Evolutionary conservation across 2,329 filamentous ascomycete genomes (phyloP).

Genomic region (Simplicillium aogashimaense): DNA sequence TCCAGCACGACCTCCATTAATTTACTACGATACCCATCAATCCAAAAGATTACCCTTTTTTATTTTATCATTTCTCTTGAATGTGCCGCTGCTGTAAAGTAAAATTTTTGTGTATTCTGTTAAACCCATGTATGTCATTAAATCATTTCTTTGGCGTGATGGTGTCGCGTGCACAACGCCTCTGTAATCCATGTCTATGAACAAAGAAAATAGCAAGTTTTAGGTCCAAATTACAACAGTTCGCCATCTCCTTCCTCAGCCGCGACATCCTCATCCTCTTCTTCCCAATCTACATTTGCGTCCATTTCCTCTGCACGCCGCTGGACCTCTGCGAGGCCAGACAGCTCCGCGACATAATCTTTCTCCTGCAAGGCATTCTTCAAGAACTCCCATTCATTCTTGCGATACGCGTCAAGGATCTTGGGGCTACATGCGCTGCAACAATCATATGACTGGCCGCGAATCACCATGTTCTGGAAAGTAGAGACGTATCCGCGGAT

Average conservation of each 20-base stretch:
- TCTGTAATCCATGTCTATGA: background rate
- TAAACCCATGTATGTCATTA: too few species aligned
- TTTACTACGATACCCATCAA: constrained; percentile 12
- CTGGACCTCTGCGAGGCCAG: constrained; percentile 64
- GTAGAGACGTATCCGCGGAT: constrained; percentile 68
- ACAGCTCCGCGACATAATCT: constrained; percentile 70
- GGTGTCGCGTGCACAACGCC: background rate
- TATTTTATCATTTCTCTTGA: background rate
- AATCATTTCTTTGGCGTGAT: too few species aligned
- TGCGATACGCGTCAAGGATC: constrained; percentile 57
- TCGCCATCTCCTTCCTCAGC: constrained; percentile 46
- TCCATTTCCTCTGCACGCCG: constrained; percentile 41
- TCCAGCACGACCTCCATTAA: constrained; percentile 5
- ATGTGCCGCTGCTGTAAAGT: too few species aligned
- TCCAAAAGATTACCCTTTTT: constrained; percentile 6
- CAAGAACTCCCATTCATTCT: constrained; percentile 67
- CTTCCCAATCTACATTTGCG: constrained; percentile 50
- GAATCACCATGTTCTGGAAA: constrained; percentile 65
- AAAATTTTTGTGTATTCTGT: background rate
- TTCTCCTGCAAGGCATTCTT: constrained; percentile 64
- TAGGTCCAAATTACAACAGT: constrained; percentile 22
- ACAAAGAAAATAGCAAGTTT: background rate
- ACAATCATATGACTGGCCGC: constrained; percentile 65
- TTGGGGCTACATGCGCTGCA: constrained; percentile 71
- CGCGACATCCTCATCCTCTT: constrained; percentile 39